A percentile compares a stretch with the other conserved stretches of the same genome.
Evolutionary conservation across 2,329 filamentous ascomycete species (phyloP).

Genomic region (Magnaporthales sp.): DNA sequence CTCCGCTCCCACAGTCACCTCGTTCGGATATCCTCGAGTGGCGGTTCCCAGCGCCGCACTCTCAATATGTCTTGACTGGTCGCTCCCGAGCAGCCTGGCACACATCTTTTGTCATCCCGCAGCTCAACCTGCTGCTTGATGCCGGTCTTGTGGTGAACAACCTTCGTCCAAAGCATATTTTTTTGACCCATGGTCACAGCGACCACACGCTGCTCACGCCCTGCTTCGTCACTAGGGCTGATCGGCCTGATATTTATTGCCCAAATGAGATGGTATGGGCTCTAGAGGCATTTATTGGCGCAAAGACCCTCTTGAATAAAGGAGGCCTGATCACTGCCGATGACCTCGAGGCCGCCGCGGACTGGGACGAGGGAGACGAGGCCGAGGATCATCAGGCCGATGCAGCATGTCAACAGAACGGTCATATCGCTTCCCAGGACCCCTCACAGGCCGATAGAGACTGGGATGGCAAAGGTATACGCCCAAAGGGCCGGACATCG

Average conservation of each 20-base stretch:
- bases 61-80: constrained; percentile 33
- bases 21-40: constrained; percentile 36
- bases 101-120: constrained; percentile 40
- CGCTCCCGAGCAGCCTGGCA: constrained; percentile 41
- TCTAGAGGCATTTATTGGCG: constrained; percentile 30
- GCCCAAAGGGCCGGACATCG: background rate
- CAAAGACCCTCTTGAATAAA: constrained; percentile 31
- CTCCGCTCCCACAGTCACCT: constrained; percentile 31
- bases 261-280: constrained; percentile 28
- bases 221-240: constrained; percentile 32
- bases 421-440: background rate
- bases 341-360: constrained; percentile 6
- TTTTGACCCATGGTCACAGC: constrained; percentile 39
- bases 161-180: constrained; percentile 36
- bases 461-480: constrained; percentile 5
- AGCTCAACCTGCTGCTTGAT: constrained; percentile 40
- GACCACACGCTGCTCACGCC: constrained; percentile 35
- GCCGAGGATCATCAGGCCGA: background rate
- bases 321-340: constrained; percentile 26
- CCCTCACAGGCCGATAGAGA: background rate
- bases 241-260: constrained; percentile 37
- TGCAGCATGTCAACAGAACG: background rate
- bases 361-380: background rate
- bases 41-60: constrained; percentile 33
- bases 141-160: constrained; percentile 37